phyloP scores from a whole-genome alignment of 371 early-diverging fungal species.

The Pancytospora epiphaga region DNA sequence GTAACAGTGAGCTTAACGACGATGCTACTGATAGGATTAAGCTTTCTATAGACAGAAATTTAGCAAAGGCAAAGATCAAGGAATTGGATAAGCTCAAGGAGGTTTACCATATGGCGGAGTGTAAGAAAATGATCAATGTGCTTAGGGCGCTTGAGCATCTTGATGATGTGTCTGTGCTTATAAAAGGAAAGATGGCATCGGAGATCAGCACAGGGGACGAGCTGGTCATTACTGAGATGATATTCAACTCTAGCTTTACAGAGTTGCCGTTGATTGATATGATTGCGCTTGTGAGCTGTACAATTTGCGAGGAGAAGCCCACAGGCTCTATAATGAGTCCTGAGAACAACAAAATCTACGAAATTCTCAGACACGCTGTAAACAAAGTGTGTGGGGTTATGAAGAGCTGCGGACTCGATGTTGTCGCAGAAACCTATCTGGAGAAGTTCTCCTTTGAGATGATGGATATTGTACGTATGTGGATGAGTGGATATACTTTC shows the following conservation, averaged over 20 bases:
- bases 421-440: slow-evolving; percentile 64
- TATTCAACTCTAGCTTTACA: slow-evolving; percentile 89
- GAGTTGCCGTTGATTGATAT: slow-evolving; percentile 77
- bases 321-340: slow-evolving; percentile 62
- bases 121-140: slow-evolving; percentile 59
- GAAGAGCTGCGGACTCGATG: slow-evolving; percentile 70
- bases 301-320: slow-evolving; percentile 77
- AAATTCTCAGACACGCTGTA: slow-evolving; percentile 73
- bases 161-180: slow-evolving; percentile 59
- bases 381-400: slow-evolving; percentile 73
- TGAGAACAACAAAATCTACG: slow-evolving; percentile 67
- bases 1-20: neutral
- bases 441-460: slow-evolving; percentile 64
- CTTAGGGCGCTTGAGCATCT: slow-evolving; percentile 55
- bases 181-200: slow-evolving; percentile 97
- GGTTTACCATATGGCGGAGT: slow-evolving; percentile 60
- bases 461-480: slow-evolving; percentile 90
- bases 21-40: slow-evolving; percentile 9
- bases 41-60: slow-evolving; percentile 11
- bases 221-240: slow-evolving; percentile 88
- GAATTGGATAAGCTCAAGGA: slow-evolving; percentile 37
- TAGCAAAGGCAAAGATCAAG: slow-evolving; percentile 19
- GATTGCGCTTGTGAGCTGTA: slow-evolving; percentile 79
- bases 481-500: slow-evolving; percentile 91
- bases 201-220: slow-evolving; percentile 94